phyloP scores from a whole-genome alignment of 495 filamentous ascomycete species.

The Neurospora discreta region DNA sequence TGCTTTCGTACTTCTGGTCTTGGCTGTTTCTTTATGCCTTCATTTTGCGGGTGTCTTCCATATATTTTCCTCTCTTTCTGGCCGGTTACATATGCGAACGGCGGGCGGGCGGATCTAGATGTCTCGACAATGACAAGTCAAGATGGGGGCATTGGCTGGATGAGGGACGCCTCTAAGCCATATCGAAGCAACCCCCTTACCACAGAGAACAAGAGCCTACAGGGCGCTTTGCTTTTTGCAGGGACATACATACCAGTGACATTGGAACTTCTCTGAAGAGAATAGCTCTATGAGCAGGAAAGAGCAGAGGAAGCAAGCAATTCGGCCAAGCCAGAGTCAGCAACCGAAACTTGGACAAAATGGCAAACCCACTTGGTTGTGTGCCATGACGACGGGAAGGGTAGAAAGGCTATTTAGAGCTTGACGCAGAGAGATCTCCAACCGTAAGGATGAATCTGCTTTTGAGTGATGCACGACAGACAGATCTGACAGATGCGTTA shows the following conservation, averaged over 20 bases:
- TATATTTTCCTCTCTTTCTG: neutral
- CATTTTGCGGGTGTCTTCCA: neutral
- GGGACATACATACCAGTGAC: neutral
- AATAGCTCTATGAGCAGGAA: neutral
- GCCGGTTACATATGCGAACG: neutral
- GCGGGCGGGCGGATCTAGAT: conserved; percentile 2
- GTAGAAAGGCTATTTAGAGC: neutral
- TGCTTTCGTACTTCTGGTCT: neutral
- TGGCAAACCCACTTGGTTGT: neutral
- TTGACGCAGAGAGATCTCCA: neutral
- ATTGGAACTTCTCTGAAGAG: neutral
- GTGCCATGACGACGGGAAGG: neutral
- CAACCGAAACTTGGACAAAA: neutral
- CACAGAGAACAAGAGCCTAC: neutral
- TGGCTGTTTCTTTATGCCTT: neutral
- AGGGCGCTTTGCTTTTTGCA: conserved; percentile 2
- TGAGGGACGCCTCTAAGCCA: neutral
- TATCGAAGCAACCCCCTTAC: neutral
- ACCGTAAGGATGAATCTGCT: neutral
- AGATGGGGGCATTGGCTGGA: neutral
- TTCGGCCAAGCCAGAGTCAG: neutral
- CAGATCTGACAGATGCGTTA: conserved; percentile 25
- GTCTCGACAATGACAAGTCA: neutral
- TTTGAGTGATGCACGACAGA: conserved; percentile 14
- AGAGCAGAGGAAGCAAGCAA: neutral